Evolutionary conservation across 2,329 filamentous ascomycete genomes (phyloP).

Genomic region (Cryphonectria carpinicola): DNA sequence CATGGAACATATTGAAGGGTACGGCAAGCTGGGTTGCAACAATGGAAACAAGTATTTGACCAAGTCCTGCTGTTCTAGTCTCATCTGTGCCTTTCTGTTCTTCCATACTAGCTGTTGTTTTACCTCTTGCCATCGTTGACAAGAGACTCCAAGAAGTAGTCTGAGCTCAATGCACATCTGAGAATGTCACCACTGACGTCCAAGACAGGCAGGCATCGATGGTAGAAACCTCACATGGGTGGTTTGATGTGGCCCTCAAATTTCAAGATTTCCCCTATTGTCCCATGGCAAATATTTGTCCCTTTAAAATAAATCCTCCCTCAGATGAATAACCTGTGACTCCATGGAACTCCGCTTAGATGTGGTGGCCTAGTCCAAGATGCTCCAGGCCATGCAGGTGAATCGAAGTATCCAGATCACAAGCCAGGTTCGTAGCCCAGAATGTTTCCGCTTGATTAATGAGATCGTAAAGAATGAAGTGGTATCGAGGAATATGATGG

Average conservation of each 20-base stretch:
- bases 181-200: constrained; percentile 14
- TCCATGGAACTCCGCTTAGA: constrained; percentile 25
- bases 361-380: constrained; percentile 17
- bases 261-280: constrained; percentile 10
- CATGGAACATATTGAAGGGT: background rate
- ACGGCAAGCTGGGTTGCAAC: background rate
- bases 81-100: constrained; percentile 11
- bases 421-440: constrained; percentile 12
- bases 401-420: constrained; percentile 21
- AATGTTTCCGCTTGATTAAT: constrained; percentile 20
- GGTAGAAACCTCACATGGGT: background rate
- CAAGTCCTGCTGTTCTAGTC: background rate
- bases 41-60: constrained; percentile 1
- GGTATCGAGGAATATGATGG: constrained; percentile 10
- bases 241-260: constrained; percentile 13
- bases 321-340: constrained; percentile 13
- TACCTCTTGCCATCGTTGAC: constrained; percentile 8
- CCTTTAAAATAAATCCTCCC: constrained; percentile 7
- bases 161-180: constrained; percentile 21
- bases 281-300: background rate
- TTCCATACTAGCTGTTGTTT: constrained; percentile 12
- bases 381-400: constrained; percentile 21
- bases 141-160: constrained; percentile 12
- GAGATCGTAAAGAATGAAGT: constrained; percentile 20
- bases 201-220: background rate